These are phyloP conservation scores for Silene uniflora DNA, from an alignment of 148 eudicot genomes.

Conservation along the genomic window DNA sequence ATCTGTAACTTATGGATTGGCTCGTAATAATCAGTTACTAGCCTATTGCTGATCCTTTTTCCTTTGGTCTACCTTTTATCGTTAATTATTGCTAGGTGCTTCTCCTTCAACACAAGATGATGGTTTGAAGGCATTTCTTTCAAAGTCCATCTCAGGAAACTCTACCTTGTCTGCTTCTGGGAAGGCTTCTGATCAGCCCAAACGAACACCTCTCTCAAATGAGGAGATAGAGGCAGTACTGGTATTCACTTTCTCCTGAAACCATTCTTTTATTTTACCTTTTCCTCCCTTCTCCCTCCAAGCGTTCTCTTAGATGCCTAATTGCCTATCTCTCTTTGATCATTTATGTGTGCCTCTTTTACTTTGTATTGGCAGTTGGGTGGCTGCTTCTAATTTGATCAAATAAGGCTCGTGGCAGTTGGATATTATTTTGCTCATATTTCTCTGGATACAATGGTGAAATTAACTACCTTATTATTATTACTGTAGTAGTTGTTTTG, in stretches of 20 bases:
- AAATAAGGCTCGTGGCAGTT: conserved; percentile 3
- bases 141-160: conserved; percentile 40
- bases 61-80: background rate
- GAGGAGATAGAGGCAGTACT: conserved; percentile 83
- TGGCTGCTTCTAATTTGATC: conserved; percentile 52
- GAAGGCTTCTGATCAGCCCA: conserved; percentile 89
- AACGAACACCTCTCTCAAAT: conserved; percentile 65
- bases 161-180: conserved; percentile 53
- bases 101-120: conserved; percentile 35
- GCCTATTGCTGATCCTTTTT: background rate
- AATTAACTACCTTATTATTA: background rate
- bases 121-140: conserved; percentile 41
- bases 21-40: background rate
- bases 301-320: background rate
- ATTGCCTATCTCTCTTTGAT: background rate
- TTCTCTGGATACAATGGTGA: conserved; percentile 17
- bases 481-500: conserved; percentile 8
- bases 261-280: background rate
- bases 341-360: background rate
- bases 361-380: conserved; percentile 60
- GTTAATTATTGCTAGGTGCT: conserved; percentile 36
- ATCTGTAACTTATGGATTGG: background rate
- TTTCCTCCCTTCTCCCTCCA: background rate
- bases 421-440: background rate
- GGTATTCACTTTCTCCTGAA: conserved; percentile 35